phyloP scores from a whole-genome alignment of 305 asterid genomes.

The Vinca major region DNA sequence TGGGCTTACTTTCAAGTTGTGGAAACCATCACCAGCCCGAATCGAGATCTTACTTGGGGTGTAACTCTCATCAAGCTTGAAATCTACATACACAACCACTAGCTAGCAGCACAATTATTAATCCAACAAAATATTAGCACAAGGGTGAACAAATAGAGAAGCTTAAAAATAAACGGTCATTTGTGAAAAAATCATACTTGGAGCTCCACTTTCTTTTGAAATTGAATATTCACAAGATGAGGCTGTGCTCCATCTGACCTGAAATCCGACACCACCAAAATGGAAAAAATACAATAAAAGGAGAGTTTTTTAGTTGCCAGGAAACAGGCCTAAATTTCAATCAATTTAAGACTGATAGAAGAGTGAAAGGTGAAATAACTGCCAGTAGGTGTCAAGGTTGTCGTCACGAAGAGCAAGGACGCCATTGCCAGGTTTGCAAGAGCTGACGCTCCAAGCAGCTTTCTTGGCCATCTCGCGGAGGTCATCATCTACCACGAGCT shows the following conservation, averaged over 20 bases:
- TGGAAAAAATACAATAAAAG: neutral
- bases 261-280: slow-evolving; percentile 10
- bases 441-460: slow-evolving; percentile 81
- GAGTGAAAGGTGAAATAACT: slow-evolving; percentile 25
- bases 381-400: slow-evolving; percentile 77
- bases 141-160: neutral
- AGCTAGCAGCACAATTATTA: slow-evolving; percentile 17
- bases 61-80: slow-evolving; percentile 84
- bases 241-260: slow-evolving; percentile 96
- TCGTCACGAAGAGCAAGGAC: slow-evolving; percentile 53
- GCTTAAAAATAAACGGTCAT: neutral
- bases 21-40: slow-evolving; percentile 82
- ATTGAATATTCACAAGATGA: slow-evolving; percentile 76
- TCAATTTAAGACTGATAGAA: neutral
- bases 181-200: slow-evolving; percentile 27
- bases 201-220: slow-evolving; percentile 77
- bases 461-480: slow-evolving; percentile 68
- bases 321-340: neutral
- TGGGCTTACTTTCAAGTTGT: slow-evolving; percentile 56
- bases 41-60: slow-evolving; percentile 77
- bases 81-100: slow-evolving; percentile 67
- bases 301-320: neutral
- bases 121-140: neutral
- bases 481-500: slow-evolving; percentile 47
- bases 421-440: slow-evolving; percentile 73